Evolutionary conservation across 345 rosid genomes (phyloP), one percentile per base, ranked within the genome.

Genomic region (Salix viminalis): DNA sequence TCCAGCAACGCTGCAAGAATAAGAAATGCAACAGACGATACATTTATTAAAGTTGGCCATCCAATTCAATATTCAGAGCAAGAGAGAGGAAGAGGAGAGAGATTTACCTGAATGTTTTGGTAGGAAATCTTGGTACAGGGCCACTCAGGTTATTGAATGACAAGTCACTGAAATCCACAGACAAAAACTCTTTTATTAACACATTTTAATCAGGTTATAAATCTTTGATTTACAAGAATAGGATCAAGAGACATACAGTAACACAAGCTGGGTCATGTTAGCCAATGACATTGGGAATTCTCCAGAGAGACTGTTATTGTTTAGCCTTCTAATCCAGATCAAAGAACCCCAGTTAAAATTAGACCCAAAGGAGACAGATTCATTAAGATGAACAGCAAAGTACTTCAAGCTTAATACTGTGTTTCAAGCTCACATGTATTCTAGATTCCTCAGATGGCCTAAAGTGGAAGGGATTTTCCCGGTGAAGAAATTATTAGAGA

Each of bases 141-240:
- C 95, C 92, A 70, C 94, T 92, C 73, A 96, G 87, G 86, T 96
- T 96, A 81, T 96, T 96, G 91, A 74, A 90, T 37, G 99, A 96
- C 88, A 96, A 86, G 71, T 96, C 99, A 73, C 99, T 96, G 89
- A 56, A 81, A 77, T 30, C 16, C 71, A 41, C 46, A 80, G 61
- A 54, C 71, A 52, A 37, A 58, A 80, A 26, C 24, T 21, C 71
- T 2, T 36, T 72, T 68, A 52, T 26, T 6, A 42, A 42, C 36
- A 70, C 56, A 72, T 30, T 73, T 39, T 12, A 12, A 26, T 42
- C 69, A 14, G 26, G 11, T 26, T 15, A 19, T 37, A 67, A 72
- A 42, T 46, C 50, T 69, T n/a, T 34, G 70, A 60, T 64, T 32
- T 26, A 36, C 15, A 73, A 76, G 32, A 50, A 46, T 28, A 77